Conservation (phyloP, 2,329 filamentous ascomycete genomes). For the Hypoxylon sp. region DNA sequence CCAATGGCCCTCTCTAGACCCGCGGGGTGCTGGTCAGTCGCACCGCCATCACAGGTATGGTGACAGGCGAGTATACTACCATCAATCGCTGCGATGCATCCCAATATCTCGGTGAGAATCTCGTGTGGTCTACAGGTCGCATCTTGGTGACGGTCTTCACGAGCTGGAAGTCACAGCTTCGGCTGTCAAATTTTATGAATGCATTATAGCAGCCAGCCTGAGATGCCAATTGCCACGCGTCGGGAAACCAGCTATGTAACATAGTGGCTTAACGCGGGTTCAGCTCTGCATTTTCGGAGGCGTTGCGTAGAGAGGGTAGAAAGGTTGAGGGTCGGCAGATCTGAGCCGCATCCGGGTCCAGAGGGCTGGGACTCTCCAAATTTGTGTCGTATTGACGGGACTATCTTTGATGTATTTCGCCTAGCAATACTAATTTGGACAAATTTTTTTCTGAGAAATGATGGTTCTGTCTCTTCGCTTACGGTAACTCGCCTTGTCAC, state of each 20-base stretch:
- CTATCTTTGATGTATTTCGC: constrained; percentile 9
- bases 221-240: constrained; percentile 11
- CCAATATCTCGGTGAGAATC: constrained; percentile 4
- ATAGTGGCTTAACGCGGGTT: constrained; percentile 7
- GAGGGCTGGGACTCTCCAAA: constrained; percentile 21
- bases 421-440: neutral
- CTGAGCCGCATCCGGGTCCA: constrained; percentile 28
- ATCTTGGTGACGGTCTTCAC: neutral
- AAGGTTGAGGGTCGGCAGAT: constrained; percentile 16
- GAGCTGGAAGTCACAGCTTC: constrained; percentile 26
- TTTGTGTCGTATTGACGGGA: constrained; percentile 3
- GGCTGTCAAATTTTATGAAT: constrained; percentile 18
- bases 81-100: constrained; percentile 11
- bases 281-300: constrained; percentile 20
- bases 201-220: constrained; percentile 21
- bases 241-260: constrained; percentile 7
- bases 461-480: constrained; percentile 10
- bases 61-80: constrained; percentile 10
- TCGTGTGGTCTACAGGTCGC: constrained; percentile 10
- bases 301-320: neutral
- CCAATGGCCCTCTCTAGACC: constrained; percentile 6
- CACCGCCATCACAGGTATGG: constrained; percentile 16
- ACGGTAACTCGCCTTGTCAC: neutral
- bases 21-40: constrained; percentile 20
- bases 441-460: constrained; percentile 4